These are phyloP conservation scores for Fusarium tanahbumbuense DNA, from an alignment of 2,329 filamentous ascomycete genomes.

Conservation along the genomic window DNA sequence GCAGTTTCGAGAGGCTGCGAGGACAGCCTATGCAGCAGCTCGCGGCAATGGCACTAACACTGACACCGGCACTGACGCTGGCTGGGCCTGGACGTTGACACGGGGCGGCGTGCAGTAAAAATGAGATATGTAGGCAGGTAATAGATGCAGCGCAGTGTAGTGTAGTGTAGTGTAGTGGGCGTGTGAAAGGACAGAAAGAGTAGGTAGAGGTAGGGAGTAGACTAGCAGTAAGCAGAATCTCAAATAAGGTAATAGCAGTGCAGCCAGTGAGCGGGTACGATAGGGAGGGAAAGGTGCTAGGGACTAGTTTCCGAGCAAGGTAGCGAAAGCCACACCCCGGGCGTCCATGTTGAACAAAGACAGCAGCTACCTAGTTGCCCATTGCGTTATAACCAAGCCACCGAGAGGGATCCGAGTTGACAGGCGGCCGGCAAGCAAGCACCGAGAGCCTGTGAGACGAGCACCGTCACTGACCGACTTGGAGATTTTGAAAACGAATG, in stretches of 20 bases:
- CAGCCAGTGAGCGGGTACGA: constrained; percentile 30
- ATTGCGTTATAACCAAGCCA: constrained; percentile 44
- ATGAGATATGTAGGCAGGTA: constrained; percentile 14
- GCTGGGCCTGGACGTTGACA: constrained; percentile 16
- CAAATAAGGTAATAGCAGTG: constrained; percentile 25
- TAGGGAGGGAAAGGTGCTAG: constrained; percentile 20
- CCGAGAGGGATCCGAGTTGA: constrained; percentile 37
- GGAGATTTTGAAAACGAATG: constrained; percentile 22
- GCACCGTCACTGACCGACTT: constrained; percentile 28
- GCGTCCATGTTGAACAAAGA: constrained; percentile 31
- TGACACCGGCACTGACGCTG: constrained; percentile 13
- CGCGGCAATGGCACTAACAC: constrained; percentile 36
- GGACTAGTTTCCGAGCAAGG: constrained; percentile 32
- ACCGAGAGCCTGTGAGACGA: constrained; percentile 23
- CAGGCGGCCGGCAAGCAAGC: constrained; percentile 22
- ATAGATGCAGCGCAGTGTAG: constrained; percentile 25
- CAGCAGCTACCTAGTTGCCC: constrained; percentile 30
- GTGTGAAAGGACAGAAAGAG: constrained; percentile 24
- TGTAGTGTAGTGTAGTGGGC: constrained; percentile 25
- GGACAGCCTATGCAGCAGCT: constrained; percentile 39
- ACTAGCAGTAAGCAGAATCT: constrained; percentile 27
- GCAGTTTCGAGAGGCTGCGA: constrained; percentile 46
- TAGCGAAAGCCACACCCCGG: constrained; percentile 26
- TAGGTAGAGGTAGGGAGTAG: constrained; percentile 36
- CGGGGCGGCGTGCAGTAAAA: constrained; percentile 27